Conservation (phyloP, 2,329 filamentous ascomycete genomes). For the Claviceps sp. region DNA sequence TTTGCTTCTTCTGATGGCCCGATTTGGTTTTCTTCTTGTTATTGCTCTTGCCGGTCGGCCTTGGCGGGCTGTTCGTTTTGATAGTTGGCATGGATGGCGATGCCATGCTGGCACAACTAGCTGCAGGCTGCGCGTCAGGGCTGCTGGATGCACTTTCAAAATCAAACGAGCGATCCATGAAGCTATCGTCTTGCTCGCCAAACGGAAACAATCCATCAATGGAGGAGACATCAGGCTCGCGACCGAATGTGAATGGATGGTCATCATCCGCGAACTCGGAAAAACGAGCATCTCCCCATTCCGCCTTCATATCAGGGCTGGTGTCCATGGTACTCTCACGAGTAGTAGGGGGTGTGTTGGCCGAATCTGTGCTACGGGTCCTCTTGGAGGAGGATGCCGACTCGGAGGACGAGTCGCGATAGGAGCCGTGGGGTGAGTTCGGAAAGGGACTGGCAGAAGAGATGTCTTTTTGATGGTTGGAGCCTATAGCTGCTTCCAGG, state of each 20-base stretch:
- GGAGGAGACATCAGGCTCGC: slow-evolving; percentile 12
- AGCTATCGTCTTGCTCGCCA: slow-evolving; percentile 25
- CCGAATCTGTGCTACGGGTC: slow-evolving; percentile 31
- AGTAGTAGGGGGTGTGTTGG: slow-evolving; percentile 27
- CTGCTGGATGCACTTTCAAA: slow-evolving; percentile 47
- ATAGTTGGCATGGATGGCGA: slow-evolving; percentile 30
- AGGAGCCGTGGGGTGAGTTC: slow-evolving; percentile 28
- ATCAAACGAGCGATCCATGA: slow-evolving; percentile 38
- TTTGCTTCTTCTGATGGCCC: slow-evolving; percentile 23
- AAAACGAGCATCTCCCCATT: slow-evolving; percentile 27
- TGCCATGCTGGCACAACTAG: slow-evolving; percentile 20
- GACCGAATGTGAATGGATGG: slow-evolving; percentile 21
- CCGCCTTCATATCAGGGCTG: slow-evolving; percentile 24
- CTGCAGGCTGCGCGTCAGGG: slow-evolving; percentile 25
- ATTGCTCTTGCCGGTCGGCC: slow-evolving; percentile 12
- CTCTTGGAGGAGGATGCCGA: slow-evolving; percentile 35
- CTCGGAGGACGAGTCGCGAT: slow-evolving; percentile 38
- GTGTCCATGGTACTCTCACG: slow-evolving; percentile 31
- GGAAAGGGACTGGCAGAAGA: slow-evolving; percentile 25
- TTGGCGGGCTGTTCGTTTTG: slow-evolving; percentile 20
- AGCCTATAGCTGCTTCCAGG: slow-evolving; percentile 17
- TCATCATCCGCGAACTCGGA: slow-evolving; percentile 25
- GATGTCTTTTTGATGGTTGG: slow-evolving; percentile 19
- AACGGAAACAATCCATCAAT: slow-evolving; percentile 20
- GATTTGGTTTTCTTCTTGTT: slow-evolving; percentile 10